phyloP scores from a whole-genome alignment of 2,329 filamentous ascomycete species.

The Sporothrix pseudoabietina region DNA sequence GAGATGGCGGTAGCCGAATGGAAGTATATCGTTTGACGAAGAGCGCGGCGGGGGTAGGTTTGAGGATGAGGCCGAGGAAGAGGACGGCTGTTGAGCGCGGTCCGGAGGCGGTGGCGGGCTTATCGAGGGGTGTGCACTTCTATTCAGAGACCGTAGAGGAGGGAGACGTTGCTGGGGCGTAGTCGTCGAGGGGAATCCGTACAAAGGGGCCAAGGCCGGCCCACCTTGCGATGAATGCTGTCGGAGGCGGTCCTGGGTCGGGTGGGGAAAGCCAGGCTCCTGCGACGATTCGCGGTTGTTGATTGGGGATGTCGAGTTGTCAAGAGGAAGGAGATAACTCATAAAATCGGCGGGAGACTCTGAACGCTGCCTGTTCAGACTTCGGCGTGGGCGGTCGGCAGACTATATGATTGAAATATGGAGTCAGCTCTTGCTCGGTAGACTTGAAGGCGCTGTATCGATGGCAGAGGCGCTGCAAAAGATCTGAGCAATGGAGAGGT shows the following conservation, averaged over 20 bases:
- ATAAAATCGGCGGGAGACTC: slow-evolving; percentile 3
- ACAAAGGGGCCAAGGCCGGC: slow-evolving; percentile 25
- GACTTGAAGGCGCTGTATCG: background rate
- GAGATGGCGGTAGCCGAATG: slow-evolving; percentile 16
- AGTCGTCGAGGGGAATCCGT: background rate
- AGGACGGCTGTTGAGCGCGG: slow-evolving; percentile 43
- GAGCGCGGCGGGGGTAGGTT: background rate
- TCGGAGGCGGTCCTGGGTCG: slow-evolving; percentile 35
- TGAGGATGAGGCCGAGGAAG: background rate
- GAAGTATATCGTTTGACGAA: slow-evolving; percentile 35
- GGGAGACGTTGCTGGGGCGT: slow-evolving; percentile 24
- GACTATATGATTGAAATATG: slow-evolving; percentile 18
- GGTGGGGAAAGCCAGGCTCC: slow-evolving; percentile 13
- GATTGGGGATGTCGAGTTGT: background rate
- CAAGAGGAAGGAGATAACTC: slow-evolving; percentile 9
- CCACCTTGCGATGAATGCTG: slow-evolving; percentile 23
- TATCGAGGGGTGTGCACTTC: background rate
- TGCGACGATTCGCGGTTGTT: background rate
- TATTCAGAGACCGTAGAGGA: slow-evolving; percentile 27
- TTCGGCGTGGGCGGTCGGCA: slow-evolving; percentile 23
- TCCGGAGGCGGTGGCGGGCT: slow-evolving; percentile 4
- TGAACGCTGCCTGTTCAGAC: slow-evolving; percentile 20
- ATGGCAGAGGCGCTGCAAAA: background rate
- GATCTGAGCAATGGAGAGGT: background rate
- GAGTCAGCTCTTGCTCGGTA: background rate